These are phyloP conservation scores for Fusarium sp. DNA, from an alignment of 2,329 filamentous ascomycete species.

Conservation along the genomic window DNA sequence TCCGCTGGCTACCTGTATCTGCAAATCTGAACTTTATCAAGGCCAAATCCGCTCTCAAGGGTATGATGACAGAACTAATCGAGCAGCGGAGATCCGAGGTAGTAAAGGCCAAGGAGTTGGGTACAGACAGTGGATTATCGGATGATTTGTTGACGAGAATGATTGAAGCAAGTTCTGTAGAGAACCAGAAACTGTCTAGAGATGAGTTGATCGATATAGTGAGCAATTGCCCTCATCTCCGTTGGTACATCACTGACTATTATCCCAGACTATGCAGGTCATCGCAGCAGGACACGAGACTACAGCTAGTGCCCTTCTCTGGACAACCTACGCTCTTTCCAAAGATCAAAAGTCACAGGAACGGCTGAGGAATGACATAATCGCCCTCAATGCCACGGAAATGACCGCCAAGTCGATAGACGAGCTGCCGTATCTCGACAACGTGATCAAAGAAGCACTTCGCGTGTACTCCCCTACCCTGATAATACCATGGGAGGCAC, in stretches of 20 bases:
- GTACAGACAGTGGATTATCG: neutral
- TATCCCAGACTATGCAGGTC: constrained; percentile 8
- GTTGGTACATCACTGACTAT: fast-evolving
- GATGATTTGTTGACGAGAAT: constrained; percentile 27
- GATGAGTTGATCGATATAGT: constrained; percentile 29
- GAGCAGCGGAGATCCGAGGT: constrained; percentile 11
- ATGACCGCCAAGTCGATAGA: constrained; percentile 1
- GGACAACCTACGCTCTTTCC: constrained; percentile 15
- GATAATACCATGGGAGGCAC: constrained; percentile 17
- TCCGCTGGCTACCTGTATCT: constrained; percentile 12
- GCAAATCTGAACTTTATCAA: constrained; percentile 13
- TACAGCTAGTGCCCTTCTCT: constrained; percentile 1
- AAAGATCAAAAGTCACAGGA: neutral
- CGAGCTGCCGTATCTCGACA: constrained; percentile 6
- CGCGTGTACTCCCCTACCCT: constrained; percentile 17
- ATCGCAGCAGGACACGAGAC: constrained; percentile 28
- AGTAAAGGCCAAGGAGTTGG: neutral
- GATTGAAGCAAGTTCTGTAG: constrained; percentile 12
- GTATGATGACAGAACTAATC: constrained; percentile 20
- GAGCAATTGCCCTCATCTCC: fast-evolving
- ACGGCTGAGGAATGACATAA: neutral
- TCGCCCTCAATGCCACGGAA: fast-evolving
- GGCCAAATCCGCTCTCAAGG: constrained; percentile 7
- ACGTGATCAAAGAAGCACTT: constrained; percentile 15
- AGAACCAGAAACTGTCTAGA: constrained; percentile 5